Conservation (phyloP, 331 rosid species). For the Rosa hybrid region DNA sequence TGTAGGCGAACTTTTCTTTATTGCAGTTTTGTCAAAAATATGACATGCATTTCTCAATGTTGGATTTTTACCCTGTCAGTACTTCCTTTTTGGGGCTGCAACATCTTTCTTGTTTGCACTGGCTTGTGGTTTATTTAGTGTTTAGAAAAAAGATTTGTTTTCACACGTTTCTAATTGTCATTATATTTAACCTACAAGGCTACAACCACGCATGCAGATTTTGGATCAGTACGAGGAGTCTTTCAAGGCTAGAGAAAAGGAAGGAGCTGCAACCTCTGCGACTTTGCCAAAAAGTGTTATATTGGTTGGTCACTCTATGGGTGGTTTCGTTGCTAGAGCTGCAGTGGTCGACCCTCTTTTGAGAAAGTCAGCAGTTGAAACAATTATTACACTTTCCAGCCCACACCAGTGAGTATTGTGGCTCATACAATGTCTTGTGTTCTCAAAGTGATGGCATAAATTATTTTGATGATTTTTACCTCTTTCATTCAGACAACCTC, state of each 20-base stretch:
- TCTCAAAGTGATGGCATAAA: conserved; percentile 23
- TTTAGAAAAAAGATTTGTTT: conserved; percentile 11
- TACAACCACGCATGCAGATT: conserved; percentile 54
- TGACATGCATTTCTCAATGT: background rate
- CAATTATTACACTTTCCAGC: conserved; percentile 87
- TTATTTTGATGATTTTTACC: conserved; percentile 42
- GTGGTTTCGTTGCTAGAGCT: conserved; percentile 99
- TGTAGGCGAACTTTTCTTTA: background rate
- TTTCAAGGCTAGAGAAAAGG: conserved; percentile 70
- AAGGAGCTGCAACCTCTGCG: conserved; percentile 70
- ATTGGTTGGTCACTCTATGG: conserved; percentile 99
- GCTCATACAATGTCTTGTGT: conserved; percentile 6
- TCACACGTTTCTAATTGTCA: conserved; percentile 10
- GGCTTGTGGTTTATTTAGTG: background rate
- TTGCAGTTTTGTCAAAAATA: background rate
- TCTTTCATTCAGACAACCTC: conserved; percentile 90
- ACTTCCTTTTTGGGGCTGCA: background rate
- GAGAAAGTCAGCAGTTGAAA: conserved; percentile 85
- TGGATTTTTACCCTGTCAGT: background rate
- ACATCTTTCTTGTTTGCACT: background rate
- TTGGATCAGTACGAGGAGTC: conserved; percentile 87
- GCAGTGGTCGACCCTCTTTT: conserved; percentile 76
- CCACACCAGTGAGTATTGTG: conserved; percentile 84
- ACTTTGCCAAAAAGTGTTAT: conserved; percentile 86
- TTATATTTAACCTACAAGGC: conserved; percentile 23